Conservation (phyloP, 2,329 filamentous ascomycete species). For the Xylariales sp. region DNA sequence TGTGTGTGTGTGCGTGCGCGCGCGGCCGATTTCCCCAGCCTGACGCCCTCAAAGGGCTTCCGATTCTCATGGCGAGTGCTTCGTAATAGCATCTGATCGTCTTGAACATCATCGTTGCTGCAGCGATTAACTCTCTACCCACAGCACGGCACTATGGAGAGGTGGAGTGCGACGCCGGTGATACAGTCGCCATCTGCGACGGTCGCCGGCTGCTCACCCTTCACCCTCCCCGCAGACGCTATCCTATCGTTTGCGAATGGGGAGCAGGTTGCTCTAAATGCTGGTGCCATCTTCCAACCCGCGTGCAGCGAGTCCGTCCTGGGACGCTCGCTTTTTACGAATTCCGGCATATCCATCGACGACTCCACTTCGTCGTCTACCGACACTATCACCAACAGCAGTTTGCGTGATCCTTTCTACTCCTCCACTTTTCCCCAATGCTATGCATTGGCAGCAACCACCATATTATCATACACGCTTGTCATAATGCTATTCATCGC, state of each 20-base stretch:
- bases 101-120: slow-evolving; percentile 18
- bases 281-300: slow-evolving; percentile 56
- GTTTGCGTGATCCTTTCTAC: slow-evolving; percentile 84
- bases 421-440: slow-evolving; percentile 88
- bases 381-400: slow-evolving; percentile 48
- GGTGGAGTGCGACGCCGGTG: slow-evolving; percentile 22
- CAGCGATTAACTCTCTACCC: slow-evolving; percentile 21
- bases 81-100: slow-evolving; percentile 21
- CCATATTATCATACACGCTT: slow-evolving; percentile 85
- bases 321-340: slow-evolving; percentile 35
- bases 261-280: slow-evolving; percentile 54
- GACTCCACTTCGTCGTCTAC: slow-evolving; percentile 27
- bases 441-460: slow-evolving; percentile 88
- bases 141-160: slow-evolving; percentile 16
- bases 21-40: neutral
- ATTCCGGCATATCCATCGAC: slow-evolving; percentile 31
- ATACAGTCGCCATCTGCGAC: slow-evolving; percentile 14
- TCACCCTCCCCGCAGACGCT: slow-evolving; percentile 38
- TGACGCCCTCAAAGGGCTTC: slow-evolving; percentile 13
- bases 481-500: slow-evolving; percentile 93
- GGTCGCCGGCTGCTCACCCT: slow-evolving; percentile 31
- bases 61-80: slow-evolving; percentile 28
- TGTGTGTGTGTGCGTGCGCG: neutral
- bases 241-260: slow-evolving; percentile 46
- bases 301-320: slow-evolving; percentile 41